Conservation (phyloP, 768 basidiomycete species). For the Trametes elegans region DNA sequence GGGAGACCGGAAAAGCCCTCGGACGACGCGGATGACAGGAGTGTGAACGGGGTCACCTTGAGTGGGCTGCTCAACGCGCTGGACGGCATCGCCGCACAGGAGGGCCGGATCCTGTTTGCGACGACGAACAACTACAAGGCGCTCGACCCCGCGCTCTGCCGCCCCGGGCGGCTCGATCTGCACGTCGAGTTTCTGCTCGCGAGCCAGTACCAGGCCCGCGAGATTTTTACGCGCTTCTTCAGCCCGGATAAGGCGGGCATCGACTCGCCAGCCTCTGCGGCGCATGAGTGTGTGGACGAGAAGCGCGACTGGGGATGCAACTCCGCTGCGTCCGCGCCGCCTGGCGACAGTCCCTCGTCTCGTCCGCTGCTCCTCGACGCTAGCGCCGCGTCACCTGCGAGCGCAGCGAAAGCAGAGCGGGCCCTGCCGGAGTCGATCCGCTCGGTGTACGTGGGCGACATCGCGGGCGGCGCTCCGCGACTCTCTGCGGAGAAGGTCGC, state of each 20-base stretch:
- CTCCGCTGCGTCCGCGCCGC: too few relatives aligned
- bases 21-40: too few relatives aligned
- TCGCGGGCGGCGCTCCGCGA: neutral
- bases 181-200: constrained; percentile 33
- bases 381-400: neutral
- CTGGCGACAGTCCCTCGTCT: too few relatives aligned
- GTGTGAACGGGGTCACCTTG: constrained; percentile 48
- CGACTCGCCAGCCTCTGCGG: too few relatives aligned
- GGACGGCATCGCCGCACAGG: constrained; percentile 49
- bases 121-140: constrained; percentile 29
- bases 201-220: constrained; percentile 29
- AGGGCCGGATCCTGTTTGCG: constrained; percentile 36
- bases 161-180: constrained; percentile 35
- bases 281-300: too few relatives aligned
- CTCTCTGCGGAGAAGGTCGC: constrained; percentile 35
- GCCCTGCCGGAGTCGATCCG: neutral
- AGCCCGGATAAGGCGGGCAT: neutral
- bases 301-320: too few relatives aligned
- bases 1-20: constrained; percentile 34
- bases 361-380: too few relatives aligned
- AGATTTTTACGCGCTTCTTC: constrained; percentile 34
- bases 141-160: constrained; percentile 34
- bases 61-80: constrained; percentile 76
- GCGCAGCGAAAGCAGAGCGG: neutral
- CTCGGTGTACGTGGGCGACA: constrained; percentile 2